Base-by-base conservation (phyloP, 768 basidiomycete genomes). In the Cystofilobasidium ferigula region DNA sequence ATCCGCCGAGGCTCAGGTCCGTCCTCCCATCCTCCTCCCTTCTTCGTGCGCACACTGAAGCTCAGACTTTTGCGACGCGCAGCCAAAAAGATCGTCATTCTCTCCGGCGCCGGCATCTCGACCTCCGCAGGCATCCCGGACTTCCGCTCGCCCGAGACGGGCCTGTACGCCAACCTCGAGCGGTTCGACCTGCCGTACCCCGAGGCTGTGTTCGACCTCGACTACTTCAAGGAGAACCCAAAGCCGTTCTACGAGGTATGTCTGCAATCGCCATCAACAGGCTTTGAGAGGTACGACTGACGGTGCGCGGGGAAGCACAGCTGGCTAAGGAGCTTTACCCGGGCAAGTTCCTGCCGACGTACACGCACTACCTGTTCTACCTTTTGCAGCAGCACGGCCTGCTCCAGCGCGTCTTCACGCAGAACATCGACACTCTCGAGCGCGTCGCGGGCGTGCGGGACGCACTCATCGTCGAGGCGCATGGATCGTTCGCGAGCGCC, bases 241-340 rank as follows among this genome's bases (percentile, higher is more conserved):
- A 78, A 83, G 20, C 88, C 90, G 36, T 90, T 68, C 61, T 68
- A 57, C 56, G 67, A 67, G 59, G 59, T 60, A 20, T 56, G 24
- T 56, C 53, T 57, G n/a, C n/a, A n/a, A n/a, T n/a, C n/a, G n/a
- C n/a, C n/a, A n/a, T n/a, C n/a, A n/a, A n/a, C 34, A 34, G 12
- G 35, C 20, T 58, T 35, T 16, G 14, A 32, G n/a, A n/a, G n/a
- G n/a, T n/a, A n/a, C n/a, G n/a, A n/a, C n/a, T n/a, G n/a, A n/a
- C n/a, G n/a, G n/a, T n/a, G n/a, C n/a, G n/a, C n/a, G n/a, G n/a
- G 77, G 4, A 77, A 97, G 75, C 97, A 92, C 75, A 87, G 0
- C 84, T 99, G 42, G 95, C 94, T 0, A 85, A 87, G 62, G 95
- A 95, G 71, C 82, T 98, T 6, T 91, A 90, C 74, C 94, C 95